phyloP scores from a whole-genome alignment of 2,329 filamentous ascomycete genomes.

The Alternaria alternata region DNA sequence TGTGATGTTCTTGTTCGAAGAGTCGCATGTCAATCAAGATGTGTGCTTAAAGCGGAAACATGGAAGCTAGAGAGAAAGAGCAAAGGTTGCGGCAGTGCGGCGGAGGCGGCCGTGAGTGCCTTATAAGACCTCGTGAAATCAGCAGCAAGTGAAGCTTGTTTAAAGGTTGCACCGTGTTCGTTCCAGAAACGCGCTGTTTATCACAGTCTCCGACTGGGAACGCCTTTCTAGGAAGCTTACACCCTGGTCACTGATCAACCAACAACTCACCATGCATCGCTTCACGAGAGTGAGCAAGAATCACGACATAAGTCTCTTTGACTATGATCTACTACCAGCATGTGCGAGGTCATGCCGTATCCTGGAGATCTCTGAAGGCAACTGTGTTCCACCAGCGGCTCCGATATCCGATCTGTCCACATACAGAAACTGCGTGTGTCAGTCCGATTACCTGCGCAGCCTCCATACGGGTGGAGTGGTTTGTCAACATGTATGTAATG shows the following conservation, averaged over 20 bases:
- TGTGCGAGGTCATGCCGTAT: conserved; percentile 56
- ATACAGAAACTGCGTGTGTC: conserved; percentile 72
- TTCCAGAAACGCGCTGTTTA: not conserved
- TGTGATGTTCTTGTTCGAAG: not conserved
- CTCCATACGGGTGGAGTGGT: conserved; percentile 67
- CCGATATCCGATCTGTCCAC: conserved; percentile 68
- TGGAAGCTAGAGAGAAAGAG: not conserved
- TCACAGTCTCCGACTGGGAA: not conserved
- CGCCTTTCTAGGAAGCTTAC: not conserved
- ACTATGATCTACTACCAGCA: conserved; percentile 59
- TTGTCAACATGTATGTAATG: conserved; percentile 68
- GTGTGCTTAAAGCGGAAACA: not conserved
- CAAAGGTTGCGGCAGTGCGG: not conserved
- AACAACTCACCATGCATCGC: not conserved
- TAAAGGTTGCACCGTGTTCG: not conserved
- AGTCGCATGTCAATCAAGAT: not conserved
- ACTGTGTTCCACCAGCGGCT: conserved; percentile 38
- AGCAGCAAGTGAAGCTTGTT: not conserved
- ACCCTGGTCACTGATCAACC: not conserved
- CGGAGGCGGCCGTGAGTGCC: not conserved
- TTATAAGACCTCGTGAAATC: not conserved
- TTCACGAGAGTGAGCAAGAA: not conserved
- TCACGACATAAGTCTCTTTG: not conserved
- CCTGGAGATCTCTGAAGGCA: not conserved
- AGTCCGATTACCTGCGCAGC: conserved; percentile 64